phyloP scores from a whole-genome alignment of 352 stramenopile genomes.

The Phytophthora fragariae region DNA sequence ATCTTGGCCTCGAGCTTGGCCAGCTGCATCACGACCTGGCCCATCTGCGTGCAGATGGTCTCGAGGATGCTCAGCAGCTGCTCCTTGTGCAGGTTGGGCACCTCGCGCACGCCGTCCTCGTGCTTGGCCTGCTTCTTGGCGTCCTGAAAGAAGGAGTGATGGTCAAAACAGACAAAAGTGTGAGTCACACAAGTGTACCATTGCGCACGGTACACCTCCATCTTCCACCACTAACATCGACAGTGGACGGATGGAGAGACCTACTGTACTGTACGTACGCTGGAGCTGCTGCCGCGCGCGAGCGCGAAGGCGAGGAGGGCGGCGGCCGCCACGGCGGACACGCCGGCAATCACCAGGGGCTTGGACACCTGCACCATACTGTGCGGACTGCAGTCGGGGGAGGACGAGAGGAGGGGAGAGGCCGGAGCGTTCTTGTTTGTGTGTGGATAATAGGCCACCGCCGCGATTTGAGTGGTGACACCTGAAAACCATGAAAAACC shows the following conservation, averaged over 20 bases:
- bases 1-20: constrained; percentile 90
- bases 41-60: constrained; percentile 91
- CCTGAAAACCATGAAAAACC: too few relatives aligned
- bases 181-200: constrained; percentile 5
- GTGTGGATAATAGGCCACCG: not conserved
- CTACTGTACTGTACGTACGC: constrained; percentile 33
- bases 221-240: not conserved
- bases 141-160: not conserved
- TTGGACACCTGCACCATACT: constrained; percentile 85
- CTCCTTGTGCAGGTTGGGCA: constrained; percentile 89
- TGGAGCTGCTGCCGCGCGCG: constrained; percentile 45
- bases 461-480: not conserved
- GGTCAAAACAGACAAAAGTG: not conserved
- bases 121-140: constrained; percentile 63
- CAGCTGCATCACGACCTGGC: constrained; percentile 90
- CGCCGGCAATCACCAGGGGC: constrained; percentile 76
- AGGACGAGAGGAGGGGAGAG: not conserved
- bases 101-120: constrained; percentile 67
- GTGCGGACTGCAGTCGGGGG: not conserved
- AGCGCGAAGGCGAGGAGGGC: constrained; percentile 68
- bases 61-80: constrained; percentile 88
- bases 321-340: constrained; percentile 67
- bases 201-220: not conserved
- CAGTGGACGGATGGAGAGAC: too few relatives aligned
- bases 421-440: not conserved